Evolutionary conservation across 345 rosid species (phyloP), one percentile per base, ranked within the genome.

Genomic region (Atalantia buxifolia): DNA sequence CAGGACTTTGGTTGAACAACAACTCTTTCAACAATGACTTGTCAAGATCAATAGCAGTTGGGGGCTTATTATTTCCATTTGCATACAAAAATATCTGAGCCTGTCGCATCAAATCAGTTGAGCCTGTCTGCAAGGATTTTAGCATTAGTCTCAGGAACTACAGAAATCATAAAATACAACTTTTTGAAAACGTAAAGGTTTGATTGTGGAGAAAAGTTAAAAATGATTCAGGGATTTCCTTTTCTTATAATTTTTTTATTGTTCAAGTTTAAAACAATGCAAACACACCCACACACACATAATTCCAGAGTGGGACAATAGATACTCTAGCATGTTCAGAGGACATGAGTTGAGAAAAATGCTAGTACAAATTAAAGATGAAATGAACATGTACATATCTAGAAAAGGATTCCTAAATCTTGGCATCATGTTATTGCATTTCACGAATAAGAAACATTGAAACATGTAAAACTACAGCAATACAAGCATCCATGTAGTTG

Each of bases 31-130:
- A 80, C 75, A 96, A 80, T 72, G 97, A 89, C 79, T 89, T 96
- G 81, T 96, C 92, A 19, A 96, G 85, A 72, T 96, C 98, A 71
- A 92, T 92, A 19, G 98, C 97, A 3, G 99, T 94, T 67, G 99
- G 97, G 82, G 97, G 90, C 64, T 80, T 81, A 77, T 81, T 86
- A 71, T 87, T 94, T 76, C 99, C 99, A 74, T 94, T 92, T 66
- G 88, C 86, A 81, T 94, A 94, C 63, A 90, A 65, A 86, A 96
- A 96, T 74, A 87, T 82, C 78, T 93, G 98, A 42, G 98, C 92
- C 77, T 84, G 92, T 79, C 74, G 82, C 89, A 94, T 90, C 77
- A 96, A 80, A 81, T 89, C 97, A 81, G 83, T 87, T 74, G 88
- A 86, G 71, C 90, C 89, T 18, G 79, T 86, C 98, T 95, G 90